Percentiles rank a stretch among this genome's conserved stretches.
These are phyloP conservation scores for Carex scoparia DNA, from an alignment of 176 grass and related monocot genomes.

Conservation along the genomic window DNA sequence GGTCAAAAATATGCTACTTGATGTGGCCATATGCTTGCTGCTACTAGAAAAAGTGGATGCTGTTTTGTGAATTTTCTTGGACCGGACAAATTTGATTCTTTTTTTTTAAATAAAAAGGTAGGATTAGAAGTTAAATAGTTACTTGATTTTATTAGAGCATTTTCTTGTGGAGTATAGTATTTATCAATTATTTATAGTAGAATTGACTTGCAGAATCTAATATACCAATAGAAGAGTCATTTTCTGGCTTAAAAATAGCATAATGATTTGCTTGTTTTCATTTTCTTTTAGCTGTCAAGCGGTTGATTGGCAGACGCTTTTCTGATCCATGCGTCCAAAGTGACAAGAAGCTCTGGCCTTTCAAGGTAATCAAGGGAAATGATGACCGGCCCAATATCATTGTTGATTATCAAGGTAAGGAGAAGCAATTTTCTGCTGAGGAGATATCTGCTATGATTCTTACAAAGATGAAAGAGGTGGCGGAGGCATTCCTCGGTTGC, in stretches of 20 bases:
- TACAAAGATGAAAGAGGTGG: constrained; percentile 2
- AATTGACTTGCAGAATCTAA: not conserved
- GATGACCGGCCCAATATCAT: not conserved
- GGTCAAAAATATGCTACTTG: too few relatives aligned
- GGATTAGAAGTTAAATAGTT: not conserved
- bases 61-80: too few relatives aligned
- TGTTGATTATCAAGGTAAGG: not conserved
- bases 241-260: not conserved
- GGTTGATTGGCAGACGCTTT: not conserved
- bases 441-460: not conserved
- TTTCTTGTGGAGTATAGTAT: not conserved
- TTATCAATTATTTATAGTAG: not conserved
- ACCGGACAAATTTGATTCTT: not conserved
- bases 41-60: too few relatives aligned
- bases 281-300: constrained; percentile 24
- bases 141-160: not conserved
- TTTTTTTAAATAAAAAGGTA: too few relatives aligned
- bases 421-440: not conserved
- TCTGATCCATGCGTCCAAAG: not conserved
- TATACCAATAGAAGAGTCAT: not conserved
- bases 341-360: not conserved
- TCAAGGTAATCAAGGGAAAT: not conserved
- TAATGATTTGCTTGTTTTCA: not conserved
- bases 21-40: too few relatives aligned
- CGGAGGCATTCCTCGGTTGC: not conserved